Evolutionary conservation across 495 filamentous ascomycete genomes (phyloP).

Genomic region (Penicillium parvum): DNA sequence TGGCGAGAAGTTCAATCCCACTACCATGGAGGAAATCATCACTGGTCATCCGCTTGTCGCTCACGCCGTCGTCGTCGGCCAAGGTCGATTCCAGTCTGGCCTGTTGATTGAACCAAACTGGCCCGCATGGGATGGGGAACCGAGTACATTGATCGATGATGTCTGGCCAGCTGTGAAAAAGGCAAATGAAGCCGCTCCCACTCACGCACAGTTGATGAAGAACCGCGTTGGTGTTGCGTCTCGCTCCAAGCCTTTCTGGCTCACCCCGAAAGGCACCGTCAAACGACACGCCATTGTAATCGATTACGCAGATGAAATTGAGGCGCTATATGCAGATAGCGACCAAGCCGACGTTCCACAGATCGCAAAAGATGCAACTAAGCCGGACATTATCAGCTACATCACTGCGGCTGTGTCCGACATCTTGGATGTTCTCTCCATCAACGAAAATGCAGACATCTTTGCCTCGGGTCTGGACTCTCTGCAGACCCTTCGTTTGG

Average conservation of each 20-base stretch:
- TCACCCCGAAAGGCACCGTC: constrained; percentile 51
- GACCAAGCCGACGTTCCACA: constrained; percentile 7
- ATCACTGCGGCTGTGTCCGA: constrained; percentile 2
- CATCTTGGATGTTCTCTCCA: background rate
- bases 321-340: constrained; percentile 34
- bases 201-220: constrained; percentile 8
- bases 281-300: constrained; percentile 40
- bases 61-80: constrained; percentile 3
- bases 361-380: constrained; percentile 1
- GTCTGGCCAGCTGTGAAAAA: constrained; percentile 43
- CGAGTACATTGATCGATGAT: constrained; percentile 55
- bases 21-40: constrained; percentile 8
- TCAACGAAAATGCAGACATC: constrained; percentile 7
- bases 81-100: constrained; percentile 3
- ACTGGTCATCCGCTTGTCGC: constrained; percentile 4
- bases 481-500: constrained; percentile 11
- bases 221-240: constrained; percentile 25
- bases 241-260: constrained; percentile 44
- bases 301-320: constrained; percentile 48
- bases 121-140: constrained; percentile 24
- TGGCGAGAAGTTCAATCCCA: constrained; percentile 15
- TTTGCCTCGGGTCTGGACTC: constrained; percentile 17
- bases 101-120: constrained; percentile 11
- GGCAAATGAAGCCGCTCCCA: constrained; percentile 8
- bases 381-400: background rate